Percentiles rank a stretch among this genome's conserved stretches.
These are phyloP conservation scores for Penicillium brevicompactum DNA, from an alignment of 2,329 filamentous ascomycete genomes.

Conservation along the genomic window DNA sequence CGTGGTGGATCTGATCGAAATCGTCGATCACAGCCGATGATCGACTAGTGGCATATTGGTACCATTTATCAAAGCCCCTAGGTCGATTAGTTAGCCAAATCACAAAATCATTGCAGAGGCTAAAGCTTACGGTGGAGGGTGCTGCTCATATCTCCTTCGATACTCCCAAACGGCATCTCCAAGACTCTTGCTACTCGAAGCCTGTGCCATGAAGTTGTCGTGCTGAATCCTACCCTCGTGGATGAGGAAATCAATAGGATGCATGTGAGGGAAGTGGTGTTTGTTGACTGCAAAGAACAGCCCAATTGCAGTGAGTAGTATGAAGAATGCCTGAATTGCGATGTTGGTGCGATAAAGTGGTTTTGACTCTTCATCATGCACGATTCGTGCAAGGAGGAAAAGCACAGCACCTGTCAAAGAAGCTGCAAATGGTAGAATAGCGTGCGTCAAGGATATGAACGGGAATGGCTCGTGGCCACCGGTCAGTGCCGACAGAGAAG, in stretches of 20 bases:
- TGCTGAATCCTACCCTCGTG: constrained; percentile 52
- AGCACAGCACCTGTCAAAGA: constrained; percentile 32
- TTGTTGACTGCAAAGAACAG: constrained; percentile 45
- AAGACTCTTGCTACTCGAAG: constrained; percentile 51
- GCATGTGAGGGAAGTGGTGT: constrained; percentile 44
- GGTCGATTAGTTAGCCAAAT: constrained; percentile 8
- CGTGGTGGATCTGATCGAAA: constrained; percentile 61
- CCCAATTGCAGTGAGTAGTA: constrained; percentile 47
- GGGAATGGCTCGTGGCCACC: constrained; percentile 37
- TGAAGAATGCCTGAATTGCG: constrained; percentile 40
- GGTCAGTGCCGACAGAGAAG: constrained; percentile 33
- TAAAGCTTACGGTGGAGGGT: constrained; percentile 55
- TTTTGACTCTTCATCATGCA: constrained; percentile 33
- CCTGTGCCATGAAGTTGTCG: constrained; percentile 51
- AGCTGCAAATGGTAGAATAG: constrained; percentile 34
- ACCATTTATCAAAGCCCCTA: constrained; percentile 62
- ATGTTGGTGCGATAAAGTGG: constrained; percentile 29
- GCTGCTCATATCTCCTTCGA: constrained; percentile 53
- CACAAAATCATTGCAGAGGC: not conserved
- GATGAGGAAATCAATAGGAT: constrained; percentile 60
- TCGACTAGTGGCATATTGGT: constrained; percentile 55
- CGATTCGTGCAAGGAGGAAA: constrained; percentile 29
- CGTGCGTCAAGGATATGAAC: constrained; percentile 29
- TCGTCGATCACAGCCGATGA: constrained; percentile 60
- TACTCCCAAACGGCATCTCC: constrained; percentile 55